These are phyloP conservation scores for Cryomyces minteri DNA, from an alignment of 495 filamentous ascomycete species.

Conservation along the genomic window DNA sequence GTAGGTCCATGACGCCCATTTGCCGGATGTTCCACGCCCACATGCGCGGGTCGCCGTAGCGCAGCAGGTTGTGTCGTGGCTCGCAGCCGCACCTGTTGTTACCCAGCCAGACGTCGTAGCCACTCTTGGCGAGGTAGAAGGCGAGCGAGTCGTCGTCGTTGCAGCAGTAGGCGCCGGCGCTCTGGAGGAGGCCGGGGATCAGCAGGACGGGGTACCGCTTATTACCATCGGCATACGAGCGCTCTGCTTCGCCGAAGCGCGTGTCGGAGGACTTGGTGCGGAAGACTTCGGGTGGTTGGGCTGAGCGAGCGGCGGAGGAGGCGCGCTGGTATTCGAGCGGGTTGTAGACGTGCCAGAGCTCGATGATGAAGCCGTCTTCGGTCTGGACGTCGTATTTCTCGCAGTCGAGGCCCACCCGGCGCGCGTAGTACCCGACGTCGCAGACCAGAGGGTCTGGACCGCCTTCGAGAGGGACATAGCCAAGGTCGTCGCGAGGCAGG, in stretches of 20 bases:
- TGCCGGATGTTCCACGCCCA: slow-evolving; percentile 95
- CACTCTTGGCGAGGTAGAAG: slow-evolving; percentile 79
- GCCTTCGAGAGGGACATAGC: slow-evolving; percentile 55
- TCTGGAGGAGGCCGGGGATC: slow-evolving; percentile 79
- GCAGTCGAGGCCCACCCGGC: slow-evolving; percentile 71
- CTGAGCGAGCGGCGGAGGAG: slow-evolving; percentile 7
- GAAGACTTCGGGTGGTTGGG: slow-evolving; percentile 20
- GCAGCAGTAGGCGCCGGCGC: slow-evolving; percentile 69
- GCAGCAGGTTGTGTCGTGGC: slow-evolving; percentile 54
- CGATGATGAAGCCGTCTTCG: slow-evolving; percentile 85
- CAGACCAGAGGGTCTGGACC: slow-evolving; percentile 60
- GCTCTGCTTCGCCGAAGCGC: slow-evolving; percentile 9
- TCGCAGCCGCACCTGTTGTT: slow-evolving; percentile 84
- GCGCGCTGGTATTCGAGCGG: slow-evolving; percentile 41
- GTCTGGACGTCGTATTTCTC: slow-evolving; percentile 78
- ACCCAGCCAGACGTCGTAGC: slow-evolving; percentile 94
- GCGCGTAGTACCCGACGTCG: slow-evolving; percentile 74
- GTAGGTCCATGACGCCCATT: slow-evolving; percentile 83
- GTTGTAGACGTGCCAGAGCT: slow-evolving; percentile 79
- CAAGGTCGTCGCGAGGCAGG: slow-evolving; percentile 24
- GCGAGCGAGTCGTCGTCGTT: slow-evolving; percentile 84
- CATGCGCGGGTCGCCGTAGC: slow-evolving; percentile 70
- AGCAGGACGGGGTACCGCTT: slow-evolving; percentile 75
- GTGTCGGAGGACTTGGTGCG: slow-evolving; percentile 8
- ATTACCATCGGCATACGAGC: slow-evolving; percentile 14